Base-by-base conservation (phyloP, 176 grass and related monocot genomes). In the Avena atlantica region DNA sequence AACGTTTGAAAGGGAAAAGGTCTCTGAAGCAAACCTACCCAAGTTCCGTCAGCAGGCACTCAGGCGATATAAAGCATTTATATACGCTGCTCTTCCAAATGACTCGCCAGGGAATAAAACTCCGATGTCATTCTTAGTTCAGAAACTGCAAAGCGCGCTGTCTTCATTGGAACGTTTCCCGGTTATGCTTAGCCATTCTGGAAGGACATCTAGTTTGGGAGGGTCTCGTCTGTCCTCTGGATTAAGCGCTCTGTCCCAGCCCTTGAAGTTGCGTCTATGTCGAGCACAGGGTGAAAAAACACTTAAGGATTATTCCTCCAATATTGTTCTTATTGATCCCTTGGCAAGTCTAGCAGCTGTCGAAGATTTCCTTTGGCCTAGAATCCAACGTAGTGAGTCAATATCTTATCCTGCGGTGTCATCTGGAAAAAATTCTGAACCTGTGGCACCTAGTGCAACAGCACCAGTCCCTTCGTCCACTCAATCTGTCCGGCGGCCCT, bases 281-380 rank as follows among this genome's bases (percentile, higher is more conserved):
- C 85, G 92, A 70, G 95, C 92, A 16, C 82, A 86, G 24, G 93
- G 92, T 59, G 95, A 97, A 80, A 95, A 97, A 83, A 91, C 89
- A 29, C 89, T 97, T 42, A 86, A 84, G 31, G 95, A 97, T 88
- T 97, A 95, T 91, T 95, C 95, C 53, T 95, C 95, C 58, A 97
- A 97, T 88, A 83, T 97, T 85, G 93, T 97, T 29, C 91, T 97
- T 76, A 97, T 97, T 42, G 93, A 97, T 63, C 93, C 95, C 17
- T 55, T 97, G 8, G 92, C 95, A 75, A 97, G 89, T 86, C 87
- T 97, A 47, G 91, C 89, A 73, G 87, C 91, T 10, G 95, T 97
- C 62, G 95, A 97, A 86, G 92, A 97, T 25, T 97, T 97, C 66
- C 89, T 97, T 81, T 97, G 95, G 95, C 93, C 93, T 57, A 88